Base-by-base conservation (phyloP, 2,329 filamentous ascomycete genomes). In the Diaporthe nobilis region DNA sequence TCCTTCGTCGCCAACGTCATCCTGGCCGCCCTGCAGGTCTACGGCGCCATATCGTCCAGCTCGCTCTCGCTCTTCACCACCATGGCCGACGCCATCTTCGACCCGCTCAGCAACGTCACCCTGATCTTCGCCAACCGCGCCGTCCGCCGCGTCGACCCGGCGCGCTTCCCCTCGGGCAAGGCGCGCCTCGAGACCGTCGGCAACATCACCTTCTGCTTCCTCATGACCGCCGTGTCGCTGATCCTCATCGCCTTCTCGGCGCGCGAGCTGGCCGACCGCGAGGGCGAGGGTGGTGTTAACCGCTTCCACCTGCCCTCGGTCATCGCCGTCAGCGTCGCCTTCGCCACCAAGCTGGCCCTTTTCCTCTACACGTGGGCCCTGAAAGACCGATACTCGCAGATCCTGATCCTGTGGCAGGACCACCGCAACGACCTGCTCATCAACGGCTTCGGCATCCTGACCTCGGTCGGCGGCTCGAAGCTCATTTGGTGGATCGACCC, bases 41-140 rank as follows among this genome's bases (percentile, higher is more conserved):
- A 97, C 82, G 97, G 93, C 58, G 97, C 97, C 77, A 90, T 95
- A 61, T 91, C 94, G 0, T 98, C 96, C 0, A 92, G 94, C 63
- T 98, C 95, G n/a, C 90, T 98, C 49, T 98, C 96, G 7, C 92
- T 99, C 63, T 98, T 98, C 86, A 98, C 97, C 22, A 99, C 96
- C 78, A 98, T 98, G 94, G 96, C 96, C 22, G 97, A 99, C 84
- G 92, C 96, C 71, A 89, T 98, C 78, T 98, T 98, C 85, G 97
- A 98, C 82, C 97, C 95, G 12, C 82, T 97, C 81, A 96, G 94
- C 81, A 98, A 98, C 81, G 83, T 98, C 71, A 96, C 94, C 0
- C 89, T 98, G 20, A 95, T 98, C 75, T 85, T 98, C 51, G 95
- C 94, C 77, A 94, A 96, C 84, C 94, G 96, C 68, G 96, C 97